Base-by-base conservation (phyloP, 2,329 filamentous ascomycete genomes). In the Arachnomyces sp. region DNA sequence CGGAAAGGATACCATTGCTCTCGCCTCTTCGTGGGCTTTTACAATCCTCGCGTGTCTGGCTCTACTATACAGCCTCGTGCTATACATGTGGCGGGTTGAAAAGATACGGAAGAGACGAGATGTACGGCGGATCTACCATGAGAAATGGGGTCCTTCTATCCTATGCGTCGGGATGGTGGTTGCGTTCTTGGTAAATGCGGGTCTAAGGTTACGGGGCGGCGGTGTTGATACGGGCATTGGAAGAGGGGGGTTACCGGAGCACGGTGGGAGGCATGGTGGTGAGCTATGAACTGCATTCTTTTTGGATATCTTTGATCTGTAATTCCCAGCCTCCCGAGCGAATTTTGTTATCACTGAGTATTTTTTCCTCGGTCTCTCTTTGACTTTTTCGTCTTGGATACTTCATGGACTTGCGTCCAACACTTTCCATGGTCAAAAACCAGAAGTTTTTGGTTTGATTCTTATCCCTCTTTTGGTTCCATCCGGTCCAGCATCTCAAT, bases 11-110 rank as follows among this genome's bases (percentile, higher is more conserved):
- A 62, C 63, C 33, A 61, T 79, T 14, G 79, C 82, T 4, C 79
- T 93, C 47, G 68, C 77, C 34, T 78, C 84, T 0, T 75, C 87
- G 0, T 83, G 81, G 57, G 73, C 79, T 1, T 98, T 96, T 61
- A 95, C 88, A 0, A 61, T 88, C 13, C 72, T 95, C 2, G 89
- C 90, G 2, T 74, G 88, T 31, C 45, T 82, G 5, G 79, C 84
- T 20, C 72, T 98, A n/a, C 63, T 83, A 41, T 98, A 98, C 64
- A 84, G 81, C 15, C 79, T 94, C 31, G 76, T 73, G 35, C 77
- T 94, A 39, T 98, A 95, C 59, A 68, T 94, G 15, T 94, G 92
- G 77, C 78, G 92, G 41, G 89, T 92, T 50, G 72, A 77, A 47
- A 86, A 86, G 46, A 96, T 96, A 57, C 77, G 86, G 49, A 81